Base-by-base conservation (phyloP, 75 land plant genomes). In the Pinus taeda region DNA sequence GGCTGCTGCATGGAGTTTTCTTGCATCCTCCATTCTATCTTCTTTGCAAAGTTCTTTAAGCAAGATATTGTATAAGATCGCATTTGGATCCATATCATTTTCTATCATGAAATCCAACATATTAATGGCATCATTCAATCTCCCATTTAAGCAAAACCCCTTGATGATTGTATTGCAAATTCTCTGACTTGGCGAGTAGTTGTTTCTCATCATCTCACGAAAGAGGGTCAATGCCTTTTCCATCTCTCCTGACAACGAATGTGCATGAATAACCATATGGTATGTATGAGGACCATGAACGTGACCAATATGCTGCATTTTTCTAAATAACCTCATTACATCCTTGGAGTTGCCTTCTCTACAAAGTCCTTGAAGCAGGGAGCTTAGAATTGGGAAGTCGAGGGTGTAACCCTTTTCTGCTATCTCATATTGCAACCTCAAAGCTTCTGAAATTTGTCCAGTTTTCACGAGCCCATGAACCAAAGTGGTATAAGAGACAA, bases 391-490 rank as follows among this genome's bases (percentile, higher is more conserved):
- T 72, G 75, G 75, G 58, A 72, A 80, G 33, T 90, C 82, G 0
- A 76, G 81, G 15, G 55, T 45, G 45, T 78, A 81, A 11, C 92
- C 93, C 55, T 24, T 20, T 3, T 53, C 59, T 30, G 60, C 61
- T 82, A 90, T 89, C 30, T 78, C 80, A 12, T 76, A 77, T 14
- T 81, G 83, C 42, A 81, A 37, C 21, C 37, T 29, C 9, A 87
- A 30, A 57, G 89, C 89, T 21, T 78, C 76, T 12, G 65, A 29
- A 4, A 77, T 55, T 66, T 81, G 53, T 2, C 80, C 77, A 76
- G 84, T 78, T 81, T 81, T 92, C 71, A 89, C 74, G 59, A 89
- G 59, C n/a, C 93, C 92, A 64, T 85, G 75, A 21, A 92, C 59
- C 78, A 92, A 77, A 29, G 82, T 89, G 75, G 60, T 84, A 57